Evolutionary conservation across 495 filamentous ascomycete genomes (phyloP).

Genomic region (Neurospora tetraspora): DNA sequence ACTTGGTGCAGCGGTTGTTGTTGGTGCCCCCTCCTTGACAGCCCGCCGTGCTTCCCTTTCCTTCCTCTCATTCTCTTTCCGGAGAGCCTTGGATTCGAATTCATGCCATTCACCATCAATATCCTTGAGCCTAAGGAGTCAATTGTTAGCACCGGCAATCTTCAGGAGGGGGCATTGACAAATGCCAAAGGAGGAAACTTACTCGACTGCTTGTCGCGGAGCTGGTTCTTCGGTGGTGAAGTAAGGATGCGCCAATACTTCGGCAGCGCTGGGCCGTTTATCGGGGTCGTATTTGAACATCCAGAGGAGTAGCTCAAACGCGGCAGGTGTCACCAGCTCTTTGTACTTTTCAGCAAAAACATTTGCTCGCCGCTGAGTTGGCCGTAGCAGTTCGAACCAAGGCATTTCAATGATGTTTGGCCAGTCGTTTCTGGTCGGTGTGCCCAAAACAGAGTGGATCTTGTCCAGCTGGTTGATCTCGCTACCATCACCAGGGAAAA

Average conservation of each 20-base stretch:
- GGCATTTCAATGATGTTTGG: constrained; percentile 81
- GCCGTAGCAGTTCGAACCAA: constrained; percentile 88
- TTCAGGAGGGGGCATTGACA: background rate
- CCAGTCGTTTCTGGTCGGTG: constrained; percentile 77
- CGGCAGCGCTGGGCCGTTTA: constrained; percentile 72
- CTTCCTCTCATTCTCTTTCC: constrained; percentile 77
- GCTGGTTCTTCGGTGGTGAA: constrained; percentile 75
- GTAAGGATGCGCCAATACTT: constrained; percentile 83
- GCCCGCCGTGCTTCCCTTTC: constrained; percentile 61
- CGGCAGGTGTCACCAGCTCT: constrained; percentile 58
- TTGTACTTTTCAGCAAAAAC: constrained; percentile 80
- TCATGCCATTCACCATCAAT: constrained; percentile 98
- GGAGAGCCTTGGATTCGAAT: constrained; percentile 91
- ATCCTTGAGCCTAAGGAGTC: constrained; percentile 52
- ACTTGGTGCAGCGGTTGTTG: constrained; percentile 10
- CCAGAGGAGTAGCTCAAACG: constrained; percentile 67
- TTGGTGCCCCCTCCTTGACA: constrained; percentile 32
- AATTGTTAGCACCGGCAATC: constrained; percentile 11
- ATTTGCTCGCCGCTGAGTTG: constrained; percentile 59
- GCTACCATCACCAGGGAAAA: constrained; percentile 88
- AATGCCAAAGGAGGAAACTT: constrained; percentile 27
- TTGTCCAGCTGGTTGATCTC: constrained; percentile 96
- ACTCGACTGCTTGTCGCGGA: constrained; percentile 74
- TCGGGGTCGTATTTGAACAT: constrained; percentile 86
- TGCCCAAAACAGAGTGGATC: constrained; percentile 87